Conservation (phyloP, 345 rosid genomes). For the Arabidopsis arenosa region DNA sequence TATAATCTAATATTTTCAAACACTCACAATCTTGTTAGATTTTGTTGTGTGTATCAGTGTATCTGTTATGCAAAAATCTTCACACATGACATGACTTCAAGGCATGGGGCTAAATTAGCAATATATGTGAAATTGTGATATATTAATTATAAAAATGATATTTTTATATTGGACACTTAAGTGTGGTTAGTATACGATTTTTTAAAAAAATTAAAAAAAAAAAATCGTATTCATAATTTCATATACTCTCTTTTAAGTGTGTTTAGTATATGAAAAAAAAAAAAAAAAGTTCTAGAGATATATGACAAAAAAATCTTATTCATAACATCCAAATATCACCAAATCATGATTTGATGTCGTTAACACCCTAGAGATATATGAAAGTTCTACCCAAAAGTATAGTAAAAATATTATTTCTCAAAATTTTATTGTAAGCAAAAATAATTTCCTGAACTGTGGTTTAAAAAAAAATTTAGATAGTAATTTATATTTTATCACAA, state of each 20-base stretch:
- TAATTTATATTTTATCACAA: not conserved
- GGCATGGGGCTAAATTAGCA: not conserved
- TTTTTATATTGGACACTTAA: too few relatives aligned
- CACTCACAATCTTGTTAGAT: slow-evolving; percentile 33
- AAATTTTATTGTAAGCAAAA: too few relatives aligned
- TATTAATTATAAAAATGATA: not conserved
- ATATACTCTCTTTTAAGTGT: not conserved
- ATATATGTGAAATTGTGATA: slow-evolving; percentile 1
- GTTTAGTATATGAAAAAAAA: not conserved
- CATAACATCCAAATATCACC: not conserved
- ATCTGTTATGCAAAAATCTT: slow-evolving; percentile 7
- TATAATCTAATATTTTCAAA: slow-evolving; percentile 14
- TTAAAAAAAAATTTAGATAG: too few relatives aligned
- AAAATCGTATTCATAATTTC: too few relatives aligned
- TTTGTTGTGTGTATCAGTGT: slow-evolving; percentile 16
- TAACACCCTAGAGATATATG: not conserved
- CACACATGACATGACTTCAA: slow-evolving; percentile 13
- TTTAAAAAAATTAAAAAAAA: too few relatives aligned
- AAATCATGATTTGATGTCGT: not conserved
- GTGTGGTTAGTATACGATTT: too few relatives aligned
- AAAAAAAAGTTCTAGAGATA: too few relatives aligned
- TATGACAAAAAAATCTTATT: not conserved
- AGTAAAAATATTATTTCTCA: not conserved
- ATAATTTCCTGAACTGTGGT: too few relatives aligned
- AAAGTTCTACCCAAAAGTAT: not conserved